phyloP scores from a whole-genome alignment of 2,329 filamentous ascomycete species.

The Phialophora expanda region DNA sequence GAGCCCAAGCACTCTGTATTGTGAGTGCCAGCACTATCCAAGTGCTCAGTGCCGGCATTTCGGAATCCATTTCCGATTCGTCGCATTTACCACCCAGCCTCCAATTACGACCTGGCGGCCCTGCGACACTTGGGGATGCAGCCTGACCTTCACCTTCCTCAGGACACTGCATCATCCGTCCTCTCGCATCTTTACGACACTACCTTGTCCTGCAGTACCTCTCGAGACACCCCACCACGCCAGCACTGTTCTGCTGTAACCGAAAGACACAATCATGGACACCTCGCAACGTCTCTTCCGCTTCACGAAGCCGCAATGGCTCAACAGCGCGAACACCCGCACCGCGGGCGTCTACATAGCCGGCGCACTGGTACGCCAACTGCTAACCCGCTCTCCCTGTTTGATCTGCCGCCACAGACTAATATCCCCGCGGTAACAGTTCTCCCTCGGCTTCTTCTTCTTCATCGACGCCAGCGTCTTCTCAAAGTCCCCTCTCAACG shows the following conservation, averaged over 20 bases:
- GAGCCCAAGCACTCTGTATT: neutral
- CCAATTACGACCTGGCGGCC: slow-evolving; percentile 11
- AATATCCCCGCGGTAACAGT: slow-evolving; percentile 51
- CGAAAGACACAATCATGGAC: slow-evolving; percentile 17
- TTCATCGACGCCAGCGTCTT: slow-evolving; percentile 70
- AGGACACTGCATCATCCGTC: slow-evolving; percentile 1
- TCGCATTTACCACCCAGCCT: slow-evolving; percentile 3
- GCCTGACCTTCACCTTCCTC: neutral
- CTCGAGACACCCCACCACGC: neutral
- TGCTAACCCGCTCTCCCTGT: too few species aligned
- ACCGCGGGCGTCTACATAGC: slow-evolving; percentile 70
- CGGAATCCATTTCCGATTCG: slow-evolving; percentile 15
- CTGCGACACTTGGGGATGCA: neutral
- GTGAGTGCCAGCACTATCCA: neutral
- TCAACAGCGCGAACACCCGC: slow-evolving; percentile 68
- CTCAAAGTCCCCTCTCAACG: slow-evolving; percentile 66
- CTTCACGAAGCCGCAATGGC: slow-evolving; percentile 69
- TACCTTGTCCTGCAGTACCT: neutral
- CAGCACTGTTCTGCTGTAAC: neutral
- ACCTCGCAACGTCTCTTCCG: slow-evolving; percentile 65
- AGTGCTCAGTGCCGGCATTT: neutral
- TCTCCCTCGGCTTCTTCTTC: slow-evolving; percentile 72
- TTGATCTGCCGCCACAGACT: neutral
- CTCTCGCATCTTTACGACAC: neutral
- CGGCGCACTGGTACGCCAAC: slow-evolving; percentile 65